Evolutionary conservation across 768 basidiomycete species (phyloP).

Genomic region (Tephrocybe sp.): DNA sequence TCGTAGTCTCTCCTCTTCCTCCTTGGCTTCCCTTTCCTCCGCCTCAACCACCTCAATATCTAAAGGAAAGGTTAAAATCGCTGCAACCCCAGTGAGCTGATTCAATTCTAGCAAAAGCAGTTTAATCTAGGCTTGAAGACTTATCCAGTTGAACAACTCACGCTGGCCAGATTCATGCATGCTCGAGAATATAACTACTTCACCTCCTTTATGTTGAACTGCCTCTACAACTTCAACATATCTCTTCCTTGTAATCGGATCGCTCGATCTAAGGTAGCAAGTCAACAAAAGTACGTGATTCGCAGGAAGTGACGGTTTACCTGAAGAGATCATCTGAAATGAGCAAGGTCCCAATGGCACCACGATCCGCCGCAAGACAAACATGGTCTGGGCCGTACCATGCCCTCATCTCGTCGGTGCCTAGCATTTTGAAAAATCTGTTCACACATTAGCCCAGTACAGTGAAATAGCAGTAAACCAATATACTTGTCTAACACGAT

Average conservation of each 20-base stretch:
- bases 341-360: conserved; percentile 89
- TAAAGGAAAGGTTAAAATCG: conserved; percentile 92
- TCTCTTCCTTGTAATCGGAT: conserved; percentile 71
- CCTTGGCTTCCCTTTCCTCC: conserved; percentile 78
- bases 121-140: background rate
- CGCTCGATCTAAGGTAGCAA: conserved; percentile 60
- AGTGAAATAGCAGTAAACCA: background rate
- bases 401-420: conserved; percentile 89
- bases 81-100: conserved; percentile 91
- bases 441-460: background rate
- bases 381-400: conserved; percentile 99
- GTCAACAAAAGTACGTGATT: background rate
- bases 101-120: conserved; percentile 70
- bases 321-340: conserved; percentile 96
- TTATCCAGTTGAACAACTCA: conserved; percentile 39
- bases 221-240: conserved; percentile 88
- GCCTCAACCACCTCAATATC: conserved; percentile 94
- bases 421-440: conserved; percentile 98
- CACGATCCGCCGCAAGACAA: conserved; percentile 83
- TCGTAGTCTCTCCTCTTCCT: conserved; percentile 61
- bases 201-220: conserved; percentile 84
- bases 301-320: conserved; percentile 34
- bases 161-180: conserved; percentile 99
- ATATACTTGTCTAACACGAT: conserved; percentile 81
- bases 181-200: conserved; percentile 96